Percentiles rank a stretch among this genome's conserved stretches.
Conservation (phyloP, 768 basidiomycete species). For the Butyriboletus loyo region DNA sequence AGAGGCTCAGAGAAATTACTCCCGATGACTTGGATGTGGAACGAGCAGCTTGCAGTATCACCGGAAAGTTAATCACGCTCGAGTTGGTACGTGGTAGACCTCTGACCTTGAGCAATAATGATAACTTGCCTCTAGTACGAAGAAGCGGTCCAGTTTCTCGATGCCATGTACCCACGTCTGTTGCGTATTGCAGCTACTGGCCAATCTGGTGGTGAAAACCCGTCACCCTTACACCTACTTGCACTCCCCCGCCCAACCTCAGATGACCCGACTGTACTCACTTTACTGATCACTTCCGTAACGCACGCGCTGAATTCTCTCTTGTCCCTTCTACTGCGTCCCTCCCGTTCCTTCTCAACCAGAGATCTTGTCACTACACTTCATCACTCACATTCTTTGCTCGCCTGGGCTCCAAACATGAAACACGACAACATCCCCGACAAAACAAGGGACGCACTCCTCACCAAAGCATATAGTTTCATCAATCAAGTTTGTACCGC, state of each 20-base stretch:
- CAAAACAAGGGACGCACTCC: conserved; percentile 55
- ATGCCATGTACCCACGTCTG: conserved; percentile 46
- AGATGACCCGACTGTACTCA: conserved; percentile 37
- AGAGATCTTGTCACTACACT: conserved; percentile 32
- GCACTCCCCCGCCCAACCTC: conserved; percentile 44
- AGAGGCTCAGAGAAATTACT: conserved; percentile 42
- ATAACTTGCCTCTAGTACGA: conserved; percentile 45
- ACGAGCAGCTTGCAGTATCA: conserved; percentile 63
- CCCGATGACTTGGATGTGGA: conserved; percentile 63
- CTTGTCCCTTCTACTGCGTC: conserved; percentile 26
- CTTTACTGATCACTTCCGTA: conserved; percentile 59
- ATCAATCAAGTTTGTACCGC: conserved; percentile 37
- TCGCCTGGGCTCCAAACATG: conserved; percentile 52
- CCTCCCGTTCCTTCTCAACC: conserved; percentile 16
- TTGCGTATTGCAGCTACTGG: conserved; percentile 6
- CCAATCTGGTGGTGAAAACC: background rate
- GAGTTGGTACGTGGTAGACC: conserved; percentile 58
- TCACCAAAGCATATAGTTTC: conserved; percentile 57
- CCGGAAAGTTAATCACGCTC: conserved; percentile 63
- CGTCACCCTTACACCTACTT: conserved; percentile 29
- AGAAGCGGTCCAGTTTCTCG: conserved; percentile 43
- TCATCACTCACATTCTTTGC: conserved; percentile 34
- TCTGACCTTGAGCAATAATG: background rate
- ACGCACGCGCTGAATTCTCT: conserved; percentile 48
- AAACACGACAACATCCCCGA: conserved; percentile 35